phyloP scores from a whole-genome alignment of 306 rosid species.

The Macrotyloma uniflorum region DNA sequence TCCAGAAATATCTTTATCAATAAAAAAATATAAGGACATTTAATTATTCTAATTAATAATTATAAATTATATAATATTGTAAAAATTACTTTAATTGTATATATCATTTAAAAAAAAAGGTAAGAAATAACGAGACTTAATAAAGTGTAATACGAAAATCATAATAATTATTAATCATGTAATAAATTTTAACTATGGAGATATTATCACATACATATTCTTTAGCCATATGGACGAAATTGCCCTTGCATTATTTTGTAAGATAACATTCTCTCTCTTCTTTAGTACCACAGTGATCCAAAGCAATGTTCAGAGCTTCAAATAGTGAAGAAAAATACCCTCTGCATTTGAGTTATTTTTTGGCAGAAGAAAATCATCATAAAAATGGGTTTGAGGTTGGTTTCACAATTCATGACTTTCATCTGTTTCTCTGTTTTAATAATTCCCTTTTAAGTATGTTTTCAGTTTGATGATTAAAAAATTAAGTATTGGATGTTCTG shows the following conservation, averaged over 20 bases:
- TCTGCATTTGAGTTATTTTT: conserved; percentile 11
- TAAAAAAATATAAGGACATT: too few species aligned
- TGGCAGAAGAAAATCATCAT: conserved; percentile 47
- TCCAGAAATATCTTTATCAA: too few species aligned
- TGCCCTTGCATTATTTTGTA: conserved; percentile 5
- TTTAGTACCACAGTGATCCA: background rate
- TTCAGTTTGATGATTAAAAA: conserved; percentile 1
- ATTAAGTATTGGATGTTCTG: conserved; percentile 1
- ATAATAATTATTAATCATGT: too few species aligned
- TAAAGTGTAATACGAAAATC: too few species aligned
- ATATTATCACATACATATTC: background rate
- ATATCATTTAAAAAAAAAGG: too few species aligned
- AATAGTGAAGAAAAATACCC: background rate
- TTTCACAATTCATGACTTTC: conserved; percentile 20
- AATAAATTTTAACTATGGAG: too few species aligned
- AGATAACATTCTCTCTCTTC: background rate
- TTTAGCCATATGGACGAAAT: conserved; percentile 29
- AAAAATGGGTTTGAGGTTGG: conserved; percentile 46
- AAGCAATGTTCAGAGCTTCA: conserved; percentile 24
- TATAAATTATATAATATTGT: too few species aligned
- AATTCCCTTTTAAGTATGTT: background rate
- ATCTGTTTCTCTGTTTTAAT: background rate
- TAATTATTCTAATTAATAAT: too few species aligned
- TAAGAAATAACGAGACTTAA: too few species aligned
- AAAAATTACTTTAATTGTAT: too few species aligned